A percentile compares a stretch with the other conserved stretches of the same genome.
Evolutionary conservation across 108 stramenopile genomes (phyloP).

Genomic region (Skeletonema potamos): DNA sequence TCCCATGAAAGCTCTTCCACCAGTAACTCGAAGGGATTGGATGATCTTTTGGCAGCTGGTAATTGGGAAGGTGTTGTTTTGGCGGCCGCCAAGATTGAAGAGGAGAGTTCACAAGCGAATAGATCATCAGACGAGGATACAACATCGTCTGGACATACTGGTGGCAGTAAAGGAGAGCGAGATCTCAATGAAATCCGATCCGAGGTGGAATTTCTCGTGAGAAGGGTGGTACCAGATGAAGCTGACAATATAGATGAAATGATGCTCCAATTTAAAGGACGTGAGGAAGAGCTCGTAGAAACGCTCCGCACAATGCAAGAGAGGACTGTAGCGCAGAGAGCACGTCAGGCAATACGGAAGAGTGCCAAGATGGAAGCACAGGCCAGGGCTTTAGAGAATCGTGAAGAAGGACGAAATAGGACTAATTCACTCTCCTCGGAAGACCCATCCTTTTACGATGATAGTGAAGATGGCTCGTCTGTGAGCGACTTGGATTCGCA

Average conservation of each 20-base stretch:
- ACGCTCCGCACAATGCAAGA: slow-evolving; percentile 72
- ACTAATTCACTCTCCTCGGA: neutral
- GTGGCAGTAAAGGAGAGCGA: slow-evolving; percentile 2
- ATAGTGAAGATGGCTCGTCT: slow-evolving; percentile 4
- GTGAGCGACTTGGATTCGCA: slow-evolving; percentile 12
- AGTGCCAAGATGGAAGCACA: slow-evolving; percentile 45
- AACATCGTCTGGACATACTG: neutral
- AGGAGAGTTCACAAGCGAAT: neutral
- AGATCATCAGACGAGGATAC: neutral
- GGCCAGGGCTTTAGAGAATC: slow-evolving; percentile 13
- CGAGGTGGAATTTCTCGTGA: slow-evolving; percentile 55
- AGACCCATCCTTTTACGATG: neutral
- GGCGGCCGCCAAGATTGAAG: slow-evolving; percentile 44
- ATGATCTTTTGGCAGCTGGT: slow-evolving; percentile 33
- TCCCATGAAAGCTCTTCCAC: neutral
- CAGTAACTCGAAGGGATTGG: slow-evolving; percentile 4
- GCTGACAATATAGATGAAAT: slow-evolving; percentile 70
- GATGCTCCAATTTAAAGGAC: slow-evolving; percentile 67
- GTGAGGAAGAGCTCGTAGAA: slow-evolving; percentile 56
- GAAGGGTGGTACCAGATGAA: slow-evolving; percentile 65
- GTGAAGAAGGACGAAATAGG: neutral
- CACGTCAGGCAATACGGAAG: slow-evolving; percentile 49
- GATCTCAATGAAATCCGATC: slow-evolving; percentile 29
- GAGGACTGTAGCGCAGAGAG: slow-evolving; percentile 56
- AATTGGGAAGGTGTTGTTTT: slow-evolving; percentile 53